Base-by-base conservation (phyloP, 2,329 filamentous ascomycete genomes). In the Cryphonectria nitschkei region DNA sequence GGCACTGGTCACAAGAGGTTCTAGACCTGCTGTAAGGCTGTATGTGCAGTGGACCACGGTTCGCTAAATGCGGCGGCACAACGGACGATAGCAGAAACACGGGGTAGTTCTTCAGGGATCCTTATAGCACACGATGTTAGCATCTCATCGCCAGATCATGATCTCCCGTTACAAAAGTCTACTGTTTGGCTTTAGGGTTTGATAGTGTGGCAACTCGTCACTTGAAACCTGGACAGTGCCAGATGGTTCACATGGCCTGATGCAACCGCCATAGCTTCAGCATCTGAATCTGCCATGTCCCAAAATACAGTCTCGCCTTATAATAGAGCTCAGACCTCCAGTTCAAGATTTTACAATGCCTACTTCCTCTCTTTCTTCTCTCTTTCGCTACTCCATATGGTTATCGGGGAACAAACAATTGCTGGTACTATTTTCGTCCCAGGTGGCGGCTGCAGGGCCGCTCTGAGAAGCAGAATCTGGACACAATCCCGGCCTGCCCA, bases 221-320 rank as follows among this genome's bases (percentile, higher is more conserved):
- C 26, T 41, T 70, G 69, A 70, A 70, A 70, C 69, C 65, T 46
- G 32, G 58, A 39, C 50, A 46, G 69, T 70, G 22, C 69, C 69
- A 70, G 69, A 68, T 70, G 22, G 14, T n/a, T 37, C 54, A 56
- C 19, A 68, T 70, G 69, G 69, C 69, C 65, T 70, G 69, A 70
- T 52, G 37, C 58, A 58, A 37, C 62, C 65, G 64, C 69, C 52
- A 50, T 50, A 52, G 50, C 65, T 60, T 68, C 60, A 46, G 58
- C 60, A 65, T 29, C 46, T 13, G 46, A 41, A 19, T 32, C 69
- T 34, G 34, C 14, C 29, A 46, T n/a, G 60, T 37, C 52, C 46
- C 26, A 16, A 60, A 64, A 62, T 32, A 16, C 29, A 60, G 41
- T n/a, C 9, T n/a, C 9, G 14, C 29, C 32, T 39, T 61, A 50